Percentiles rank a stretch among this genome's conserved stretches.
Evolutionary conservation across 140 eudicot genomes (phyloP).

Genomic region (Stevia rebaudiana): DNA sequence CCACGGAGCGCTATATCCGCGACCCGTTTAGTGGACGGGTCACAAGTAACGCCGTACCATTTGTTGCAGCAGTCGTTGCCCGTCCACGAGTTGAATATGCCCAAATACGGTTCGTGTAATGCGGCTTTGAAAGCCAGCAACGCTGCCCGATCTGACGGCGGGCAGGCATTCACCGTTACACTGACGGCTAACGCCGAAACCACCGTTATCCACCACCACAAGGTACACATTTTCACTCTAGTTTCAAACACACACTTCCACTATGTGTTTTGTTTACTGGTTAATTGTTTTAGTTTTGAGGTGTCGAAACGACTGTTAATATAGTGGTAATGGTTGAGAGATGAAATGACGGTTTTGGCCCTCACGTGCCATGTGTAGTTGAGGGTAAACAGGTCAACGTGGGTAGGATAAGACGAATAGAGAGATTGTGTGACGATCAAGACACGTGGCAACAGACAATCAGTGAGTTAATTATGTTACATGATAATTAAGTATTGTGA

Average conservation of each 20-base stretch:
- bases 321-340: slow-evolving; percentile 13
- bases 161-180: slow-evolving; percentile 37
- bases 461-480: too few species aligned
- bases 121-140: slow-evolving; percentile 48
- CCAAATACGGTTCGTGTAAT: slow-evolving; percentile 59
- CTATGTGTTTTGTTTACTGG: slow-evolving; percentile 5
- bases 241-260: background rate
- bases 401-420: slow-evolving; percentile 14
- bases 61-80: slow-evolving; percentile 72
- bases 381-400: slow-evolving; percentile 31
- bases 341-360: slow-evolving; percentile 15
- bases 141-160: slow-evolving; percentile 64
- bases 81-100: slow-evolving; percentile 75
- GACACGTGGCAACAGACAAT: too few species aligned
- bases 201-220: slow-evolving; percentile 6
- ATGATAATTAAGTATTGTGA: too few species aligned
- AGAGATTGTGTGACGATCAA: too few species aligned
- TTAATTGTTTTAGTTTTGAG: background rate
- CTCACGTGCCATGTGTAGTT: slow-evolving; percentile 27
- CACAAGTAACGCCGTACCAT: slow-evolving; percentile 91
- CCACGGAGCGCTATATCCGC: slow-evolving; percentile 86
- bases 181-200: slow-evolving; percentile 20
- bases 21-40: slow-evolving; percentile 56
- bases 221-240: slow-evolving; percentile 18
- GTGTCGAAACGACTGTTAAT: slow-evolving; percentile 17